These are phyloP conservation scores for Penicillium taxi DNA, from an alignment of 495 filamentous ascomycete species.

Conservation along the genomic window DNA sequence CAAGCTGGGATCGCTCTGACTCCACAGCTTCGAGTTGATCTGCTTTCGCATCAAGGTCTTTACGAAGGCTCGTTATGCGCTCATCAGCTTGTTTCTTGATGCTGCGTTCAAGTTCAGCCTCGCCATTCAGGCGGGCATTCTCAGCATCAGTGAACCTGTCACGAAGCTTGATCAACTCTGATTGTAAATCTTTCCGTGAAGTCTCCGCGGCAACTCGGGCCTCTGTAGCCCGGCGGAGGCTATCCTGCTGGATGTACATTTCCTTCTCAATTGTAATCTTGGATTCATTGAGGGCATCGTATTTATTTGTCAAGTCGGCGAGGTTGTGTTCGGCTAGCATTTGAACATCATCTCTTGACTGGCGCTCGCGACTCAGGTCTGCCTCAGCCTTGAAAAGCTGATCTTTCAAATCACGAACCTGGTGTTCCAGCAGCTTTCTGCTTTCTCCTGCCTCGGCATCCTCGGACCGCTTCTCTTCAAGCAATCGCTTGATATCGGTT, in stretches of 20 bases:
- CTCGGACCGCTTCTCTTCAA: conserved; percentile 83
- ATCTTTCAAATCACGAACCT: conserved; percentile 77
- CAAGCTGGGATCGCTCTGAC: conserved; percentile 63
- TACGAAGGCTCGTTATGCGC: conserved; percentile 65
- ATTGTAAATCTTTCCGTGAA: conserved; percentile 81
- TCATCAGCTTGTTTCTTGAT: conserved; percentile 73
- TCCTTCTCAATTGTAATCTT: conserved; percentile 98
- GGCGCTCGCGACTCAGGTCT: conserved; percentile 83
- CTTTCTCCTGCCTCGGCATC: conserved; percentile 81
- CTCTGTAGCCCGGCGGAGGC: conserved; percentile 79
- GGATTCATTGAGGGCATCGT: conserved; percentile 78
- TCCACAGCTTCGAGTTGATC: conserved; percentile 66
- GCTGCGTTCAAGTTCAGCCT: conserved; percentile 70
- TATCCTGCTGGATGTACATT: conserved; percentile 95
- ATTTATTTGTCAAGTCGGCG: conserved; percentile 72
- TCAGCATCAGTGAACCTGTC: conserved; percentile 77
- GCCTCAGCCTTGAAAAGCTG: conserved; percentile 78
- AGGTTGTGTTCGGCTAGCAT: conserved; percentile 87
- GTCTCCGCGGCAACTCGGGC: conserved; percentile 68
- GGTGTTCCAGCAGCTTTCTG: conserved; percentile 76
- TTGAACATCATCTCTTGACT: conserved; percentile 93
- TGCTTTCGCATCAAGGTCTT: conserved; percentile 68
- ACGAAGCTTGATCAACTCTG: conserved; percentile 73
- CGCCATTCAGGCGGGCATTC: conserved; percentile 73
- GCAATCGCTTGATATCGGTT: conserved; percentile 73